Evolutionary conservation across 2,329 filamentous ascomycete genomes (phyloP).

Genomic region (Lecanosticta acicola): DNA sequence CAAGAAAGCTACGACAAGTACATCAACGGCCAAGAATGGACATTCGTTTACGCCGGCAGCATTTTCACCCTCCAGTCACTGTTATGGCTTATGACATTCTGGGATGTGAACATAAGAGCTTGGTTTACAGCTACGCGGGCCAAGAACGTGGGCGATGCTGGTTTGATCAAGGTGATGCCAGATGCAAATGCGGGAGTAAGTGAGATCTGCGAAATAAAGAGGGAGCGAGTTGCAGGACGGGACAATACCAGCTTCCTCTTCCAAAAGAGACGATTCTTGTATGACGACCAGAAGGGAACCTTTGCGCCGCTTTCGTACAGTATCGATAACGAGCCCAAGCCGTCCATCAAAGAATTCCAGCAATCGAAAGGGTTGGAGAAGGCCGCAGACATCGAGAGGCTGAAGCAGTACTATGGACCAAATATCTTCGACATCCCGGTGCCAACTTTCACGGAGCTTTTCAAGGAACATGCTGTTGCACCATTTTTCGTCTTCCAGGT

Average conservation of each 20-base stretch:
- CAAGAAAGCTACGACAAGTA: conserved; percentile 81
- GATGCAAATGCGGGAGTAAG: conserved; percentile 80
- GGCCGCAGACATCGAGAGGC: conserved; percentile 67
- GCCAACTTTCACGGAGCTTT: conserved; percentile 89
- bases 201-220: conserved; percentile 77
- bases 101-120: conserved; percentile 83
- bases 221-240: conserved; percentile 71
- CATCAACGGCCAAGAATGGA: conserved; percentile 95
- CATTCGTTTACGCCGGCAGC: conserved; percentile 84
- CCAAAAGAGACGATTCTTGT: conserved; percentile 95
- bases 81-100: conserved; percentile 92
- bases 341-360: conserved; percentile 72
- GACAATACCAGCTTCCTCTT: conserved; percentile 83
- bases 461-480: conserved; percentile 96
- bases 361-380: conserved; percentile 67
- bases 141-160: conserved; percentile 63
- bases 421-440: conserved; percentile 98
- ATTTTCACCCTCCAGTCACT: conserved; percentile 86
- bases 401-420: conserved; percentile 88
- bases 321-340: conserved; percentile 81
- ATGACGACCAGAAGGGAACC: conserved; percentile 61
- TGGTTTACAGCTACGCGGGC: conserved; percentile 73
- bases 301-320: conserved; percentile 79
- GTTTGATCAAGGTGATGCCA: conserved; percentile 88
- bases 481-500: conserved; percentile 99